A percentile compares a stretch with the other conserved stretches of the same genome.
Conservation (phyloP, 2,329 filamentous ascomycete species). For the Calonectria multiphialidica region DNA sequence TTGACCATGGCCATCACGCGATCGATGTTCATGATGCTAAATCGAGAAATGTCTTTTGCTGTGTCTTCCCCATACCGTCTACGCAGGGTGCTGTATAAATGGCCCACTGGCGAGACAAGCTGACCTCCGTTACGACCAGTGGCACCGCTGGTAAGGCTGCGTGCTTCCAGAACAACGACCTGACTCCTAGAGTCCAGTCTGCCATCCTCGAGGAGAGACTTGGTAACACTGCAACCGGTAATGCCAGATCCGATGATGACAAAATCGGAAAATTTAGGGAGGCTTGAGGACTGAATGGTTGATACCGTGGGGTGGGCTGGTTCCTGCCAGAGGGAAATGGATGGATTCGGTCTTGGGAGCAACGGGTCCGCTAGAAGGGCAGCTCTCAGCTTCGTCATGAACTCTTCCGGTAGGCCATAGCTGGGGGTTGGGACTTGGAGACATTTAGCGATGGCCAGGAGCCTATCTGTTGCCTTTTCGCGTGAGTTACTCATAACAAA, state of each 20-base stretch:
- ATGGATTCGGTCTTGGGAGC: background rate
- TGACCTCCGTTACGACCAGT: background rate
- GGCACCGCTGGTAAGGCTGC: background rate
- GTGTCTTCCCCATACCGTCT: slow-evolving; percentile 44
- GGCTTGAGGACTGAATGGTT: background rate
- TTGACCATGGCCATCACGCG: slow-evolving; percentile 26
- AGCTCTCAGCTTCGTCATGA: background rate
- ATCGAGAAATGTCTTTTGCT: slow-evolving; percentile 54
- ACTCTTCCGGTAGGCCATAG: background rate
- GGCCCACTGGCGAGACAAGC: background rate
- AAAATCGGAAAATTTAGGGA: background rate
- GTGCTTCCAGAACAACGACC: background rate
- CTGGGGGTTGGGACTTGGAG: background rate
- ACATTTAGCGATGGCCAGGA: background rate
- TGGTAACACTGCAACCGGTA: background rate
- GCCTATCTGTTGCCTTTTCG: background rate
- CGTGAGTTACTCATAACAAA: no score
- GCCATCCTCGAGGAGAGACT: background rate
- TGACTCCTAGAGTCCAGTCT: background rate
- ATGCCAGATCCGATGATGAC: background rate
- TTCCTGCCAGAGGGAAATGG: background rate
- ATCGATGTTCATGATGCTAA: slow-evolving; percentile 54
- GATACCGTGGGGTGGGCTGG: background rate
- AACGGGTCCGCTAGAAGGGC: background rate
- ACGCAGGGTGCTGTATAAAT: slow-evolving; percentile 33